Conservation (phyloP, 805 yeast species). For the Candida michaelii region DNA sequence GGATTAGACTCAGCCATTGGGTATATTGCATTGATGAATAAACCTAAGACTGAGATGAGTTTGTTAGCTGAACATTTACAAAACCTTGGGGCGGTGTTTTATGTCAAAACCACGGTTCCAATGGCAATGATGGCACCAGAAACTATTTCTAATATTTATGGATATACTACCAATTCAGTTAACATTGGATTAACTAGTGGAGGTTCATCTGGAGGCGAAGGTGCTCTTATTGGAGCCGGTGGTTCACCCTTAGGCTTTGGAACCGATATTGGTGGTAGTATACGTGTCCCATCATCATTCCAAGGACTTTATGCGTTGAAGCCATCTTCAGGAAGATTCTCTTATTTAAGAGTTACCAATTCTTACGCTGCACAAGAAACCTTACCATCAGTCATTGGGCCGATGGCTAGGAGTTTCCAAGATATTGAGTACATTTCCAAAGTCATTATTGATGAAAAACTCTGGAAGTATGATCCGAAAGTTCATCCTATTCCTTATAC, state of each 20-base stretch:
- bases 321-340: constrained; percentile 44
- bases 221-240: constrained; percentile 43
- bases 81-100: constrained; percentile 52
- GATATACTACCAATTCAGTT: constrained; percentile 47
- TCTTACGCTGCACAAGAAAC: constrained; percentile 52
- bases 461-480: constrained; percentile 57
- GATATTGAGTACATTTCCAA: too few species aligned
- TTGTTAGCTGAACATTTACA: constrained; percentile 41
- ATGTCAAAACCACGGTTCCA: constrained; percentile 55
- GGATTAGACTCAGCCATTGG: constrained; percentile 54
- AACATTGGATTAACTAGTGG: constrained; percentile 45
- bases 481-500: too few species aligned
- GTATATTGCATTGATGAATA: constrained; percentile 42
- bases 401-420: too few species aligned
- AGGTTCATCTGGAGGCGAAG: constrained; percentile 58
- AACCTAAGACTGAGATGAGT: constrained; percentile 36
- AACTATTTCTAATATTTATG: constrained; percentile 44
- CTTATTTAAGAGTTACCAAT: constrained; percentile 26
- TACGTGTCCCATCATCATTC: constrained; percentile 48
- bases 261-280: constrained; percentile 54
- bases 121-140: constrained; percentile 52
- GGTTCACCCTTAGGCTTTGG: constrained; percentile 57
- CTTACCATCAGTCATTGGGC: constrained; percentile 62
- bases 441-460: constrained; percentile 53
- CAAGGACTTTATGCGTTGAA: constrained; percentile 43